Evolutionary conservation across 116 monocot genomes (phyloP).

Genomic region (Phalaenopsis hybrid): DNA sequence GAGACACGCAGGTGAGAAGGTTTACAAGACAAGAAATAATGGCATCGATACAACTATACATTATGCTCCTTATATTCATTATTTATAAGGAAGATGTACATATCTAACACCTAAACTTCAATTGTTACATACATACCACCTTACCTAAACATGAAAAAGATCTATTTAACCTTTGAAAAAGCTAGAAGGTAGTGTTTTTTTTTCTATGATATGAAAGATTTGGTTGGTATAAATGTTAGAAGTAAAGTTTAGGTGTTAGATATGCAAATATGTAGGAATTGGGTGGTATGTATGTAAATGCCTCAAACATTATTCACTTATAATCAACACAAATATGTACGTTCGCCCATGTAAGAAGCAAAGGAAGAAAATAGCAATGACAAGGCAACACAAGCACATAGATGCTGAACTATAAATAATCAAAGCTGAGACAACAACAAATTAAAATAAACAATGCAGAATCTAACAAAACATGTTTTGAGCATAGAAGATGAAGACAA

Average conservation of each 20-base stretch:
- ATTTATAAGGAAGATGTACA: no score
- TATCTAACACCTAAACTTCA: no score
- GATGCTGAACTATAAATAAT: background rate
- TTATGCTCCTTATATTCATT: background rate
- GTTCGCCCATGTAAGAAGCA: background rate
- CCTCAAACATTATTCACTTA: no score
- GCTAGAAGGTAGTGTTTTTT: no score
- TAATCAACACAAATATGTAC: background rate
- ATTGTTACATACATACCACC: no score
- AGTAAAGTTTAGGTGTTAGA: no score
- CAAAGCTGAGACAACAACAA: background rate
- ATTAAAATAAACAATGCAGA: background rate
- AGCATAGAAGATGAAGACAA: background rate
- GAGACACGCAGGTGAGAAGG: background rate
- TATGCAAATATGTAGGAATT: no score
- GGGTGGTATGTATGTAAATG: no score
- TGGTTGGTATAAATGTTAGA: no score
- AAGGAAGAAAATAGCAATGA: background rate
- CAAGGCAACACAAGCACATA: background rate
- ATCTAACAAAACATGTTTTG: background rate
- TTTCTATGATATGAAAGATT: no score
- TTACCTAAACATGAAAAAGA: no score
- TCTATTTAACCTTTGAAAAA: no score
- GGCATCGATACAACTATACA: background rate
- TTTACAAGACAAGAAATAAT: background rate